Evolutionary conservation across 805 yeast species (phyloP), one percentile per base, ranked within the genome.

Genomic region (Yamadazyma akitaensis): DNA sequence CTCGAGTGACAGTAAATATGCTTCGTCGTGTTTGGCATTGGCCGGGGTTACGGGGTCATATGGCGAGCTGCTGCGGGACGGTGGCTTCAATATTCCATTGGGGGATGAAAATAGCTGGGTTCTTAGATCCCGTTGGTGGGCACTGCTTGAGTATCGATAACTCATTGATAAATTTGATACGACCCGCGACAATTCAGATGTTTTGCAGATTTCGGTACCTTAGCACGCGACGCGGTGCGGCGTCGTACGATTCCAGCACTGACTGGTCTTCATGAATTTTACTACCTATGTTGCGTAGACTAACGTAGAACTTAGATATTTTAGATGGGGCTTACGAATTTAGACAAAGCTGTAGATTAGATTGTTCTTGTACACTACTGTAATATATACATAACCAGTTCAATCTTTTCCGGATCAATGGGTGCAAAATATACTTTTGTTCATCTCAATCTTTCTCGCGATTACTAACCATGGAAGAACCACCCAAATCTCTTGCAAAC

Each of bases 71-170:
- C 74, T 58, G 42, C 75, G 54, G 2, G 53, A 47, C 9, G 53
- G 50, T 5, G 54, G 47, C 21, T 43, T 42, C 7, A 56, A 28
- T 11, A 43, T 18, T 11, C 55, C 55, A 49, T 33, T 51, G 48
- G 28, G 65, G 56, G 18, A 67, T 53, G 17, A 53, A 44, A 72
- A 72, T 32, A 72, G 60, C 50, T 70, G 75, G 3, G 76, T 72
- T 33, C 77, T 55, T 36, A 63, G 54, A 46, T 72, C 77, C 48
- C 75, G 59, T 50, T 71, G 75, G 51, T 70, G 73, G 18, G 74
- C 70, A 35, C 61, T 60, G 40, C 50, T 49, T 2, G 66, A 61
- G 46, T 63, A 63, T 47, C 68, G 49, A 12, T 63, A 61, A 37
- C 61, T 56, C 67, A 63, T 61, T 11, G 32, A 28, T 13, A 13